These are phyloP conservation scores for Rosa lucieae DNA, from an alignment of 306 rosid genomes.

Conservation along the genomic window DNA sequence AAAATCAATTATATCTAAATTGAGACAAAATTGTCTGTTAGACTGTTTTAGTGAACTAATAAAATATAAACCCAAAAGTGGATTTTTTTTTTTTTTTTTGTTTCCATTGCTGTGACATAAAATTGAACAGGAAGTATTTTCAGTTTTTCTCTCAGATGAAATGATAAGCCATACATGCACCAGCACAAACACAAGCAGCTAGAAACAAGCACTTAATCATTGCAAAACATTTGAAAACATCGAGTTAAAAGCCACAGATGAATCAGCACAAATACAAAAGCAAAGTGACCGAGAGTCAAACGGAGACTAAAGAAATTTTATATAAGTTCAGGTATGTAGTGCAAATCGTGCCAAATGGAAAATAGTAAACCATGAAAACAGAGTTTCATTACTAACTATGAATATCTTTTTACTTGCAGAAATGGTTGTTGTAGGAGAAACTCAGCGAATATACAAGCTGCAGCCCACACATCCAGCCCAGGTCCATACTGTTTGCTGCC, in stretches of 20 bases:
- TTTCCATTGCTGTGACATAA: background rate
- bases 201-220: background rate
- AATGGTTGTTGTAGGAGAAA: conserved; percentile 89
- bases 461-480: conserved; percentile 98
- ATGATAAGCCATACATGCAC: background rate
- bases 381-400: background rate
- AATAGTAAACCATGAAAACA: background rate
- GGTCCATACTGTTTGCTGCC: conserved; percentile 83
- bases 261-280: background rate
- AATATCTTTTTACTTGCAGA: conserved; percentile 57
- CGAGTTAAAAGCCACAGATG: no score
- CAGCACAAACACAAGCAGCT: background rate
- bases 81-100: background rate
- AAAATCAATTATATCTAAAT: background rate
- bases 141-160: background rate
- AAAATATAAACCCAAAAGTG: background rate
- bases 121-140: background rate
- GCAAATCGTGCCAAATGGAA: background rate
- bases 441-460: conserved; percentile 94
- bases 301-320: background rate
- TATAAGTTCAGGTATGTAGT: background rate
- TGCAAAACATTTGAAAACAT: background rate
- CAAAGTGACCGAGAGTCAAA: background rate
- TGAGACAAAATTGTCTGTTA: background rate
- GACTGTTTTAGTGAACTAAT: background rate